Evolutionary conservation across 257 asterid genomes (phyloP).

Genomic region (Nicotiana attenuata): DNA sequence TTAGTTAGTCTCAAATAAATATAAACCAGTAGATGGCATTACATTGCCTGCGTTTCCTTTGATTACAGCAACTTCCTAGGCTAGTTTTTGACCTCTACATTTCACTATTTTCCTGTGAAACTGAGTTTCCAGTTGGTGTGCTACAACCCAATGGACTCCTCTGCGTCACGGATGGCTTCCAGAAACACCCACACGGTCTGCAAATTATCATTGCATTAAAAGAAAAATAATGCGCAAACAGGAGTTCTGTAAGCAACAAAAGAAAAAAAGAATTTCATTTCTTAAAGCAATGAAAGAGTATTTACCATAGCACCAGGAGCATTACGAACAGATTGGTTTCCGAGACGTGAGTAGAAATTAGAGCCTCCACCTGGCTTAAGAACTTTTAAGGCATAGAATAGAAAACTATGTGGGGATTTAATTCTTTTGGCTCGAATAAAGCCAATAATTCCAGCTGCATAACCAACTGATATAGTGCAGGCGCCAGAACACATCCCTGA

Average conservation of each 20-base stretch:
- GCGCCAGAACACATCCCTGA: conserved; percentile 5
- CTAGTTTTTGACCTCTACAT: not conserved
- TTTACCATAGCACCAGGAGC: not conserved
- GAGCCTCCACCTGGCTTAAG: conserved; percentile 2
- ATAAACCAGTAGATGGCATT: not conserved
- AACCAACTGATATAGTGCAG: not conserved
- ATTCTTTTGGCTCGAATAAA: not conserved
- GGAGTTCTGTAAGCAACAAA: not conserved
- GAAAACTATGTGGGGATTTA: not conserved
- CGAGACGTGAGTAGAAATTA: not conserved
- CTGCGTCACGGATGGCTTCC: not conserved
- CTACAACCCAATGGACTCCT: not conserved
- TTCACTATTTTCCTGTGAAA: not conserved
- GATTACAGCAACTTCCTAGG: not conserved
- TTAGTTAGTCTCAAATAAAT: not conserved
- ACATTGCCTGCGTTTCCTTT: not conserved
- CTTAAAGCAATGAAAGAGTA: not conserved
- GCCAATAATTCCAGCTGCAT: not conserved
- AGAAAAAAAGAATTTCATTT: not conserved
- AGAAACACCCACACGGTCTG: not conserved
- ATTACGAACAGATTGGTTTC: not conserved
- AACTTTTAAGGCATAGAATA: not conserved
- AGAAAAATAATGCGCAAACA: not conserved
- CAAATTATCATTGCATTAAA: not conserved
- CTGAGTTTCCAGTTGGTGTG: not conserved